Base-by-base conservation (phyloP, 202 grass and related monocot species). In the Zoysia matrella region DNA sequence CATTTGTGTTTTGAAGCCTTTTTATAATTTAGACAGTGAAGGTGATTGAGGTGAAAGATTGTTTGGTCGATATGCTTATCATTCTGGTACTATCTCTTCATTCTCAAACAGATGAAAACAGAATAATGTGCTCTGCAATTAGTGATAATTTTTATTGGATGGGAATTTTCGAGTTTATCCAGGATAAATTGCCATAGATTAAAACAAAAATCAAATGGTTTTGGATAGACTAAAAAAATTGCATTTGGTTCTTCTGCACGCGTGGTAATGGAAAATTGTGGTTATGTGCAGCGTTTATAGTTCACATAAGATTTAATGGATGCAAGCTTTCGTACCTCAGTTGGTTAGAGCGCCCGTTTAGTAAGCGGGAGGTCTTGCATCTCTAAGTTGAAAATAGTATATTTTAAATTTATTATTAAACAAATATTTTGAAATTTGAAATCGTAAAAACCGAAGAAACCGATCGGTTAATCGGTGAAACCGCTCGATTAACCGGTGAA, bases 271-370 rank as follows among this genome's bases (percentile, higher is more conserved):
- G 14, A n/a, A 56, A 1, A 51, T 9, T 51, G 49, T 10, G 1
- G 49, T 2, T 7, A 22, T 51, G 49, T 51, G 22, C 22, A 22
- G 49, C 8, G 1, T 8, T 8, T 49, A 5, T 22, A 49, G 48
- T 49, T 49, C 22, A 49, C 3, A 46, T 46, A 46, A 2, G 45
- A 46, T 3, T 46, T 46, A 46, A 12, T 12, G 10, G 2, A 16
- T 18, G 22, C 0, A 3, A 16, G 78, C 87, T 89, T 73, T 90
- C 73, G 65, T 94, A 92, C 87, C 87, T 90, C 89, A 92, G 89
- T 94, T 97, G 87, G 87, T 90, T 97, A 92, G 87, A 94, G 89
- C 83, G 90, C 89, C 91, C 71, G 87, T 92, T 92, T 92, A 92
- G 89, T 84, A 84, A 88, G 71, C 75, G 82, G 71, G 72, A 85